Conservation (phyloP, 352 stramenopile genomes). For the Peronospora tabacina region DNA sequence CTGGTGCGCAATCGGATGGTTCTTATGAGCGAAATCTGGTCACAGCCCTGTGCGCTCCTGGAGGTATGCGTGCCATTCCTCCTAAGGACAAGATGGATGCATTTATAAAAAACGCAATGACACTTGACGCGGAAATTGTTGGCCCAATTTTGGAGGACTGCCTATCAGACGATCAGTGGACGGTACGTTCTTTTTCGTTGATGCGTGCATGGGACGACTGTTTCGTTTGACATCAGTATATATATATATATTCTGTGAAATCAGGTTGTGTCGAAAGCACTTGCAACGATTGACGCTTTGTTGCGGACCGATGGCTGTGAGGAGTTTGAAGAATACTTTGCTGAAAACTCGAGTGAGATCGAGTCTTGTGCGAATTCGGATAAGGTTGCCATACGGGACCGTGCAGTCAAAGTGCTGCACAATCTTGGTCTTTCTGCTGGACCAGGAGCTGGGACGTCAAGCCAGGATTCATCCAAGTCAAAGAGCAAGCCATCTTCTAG, state of each 20-base stretch:
- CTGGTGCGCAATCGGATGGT: conserved; percentile 75
- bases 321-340: conserved; percentile 79
- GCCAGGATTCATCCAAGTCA: conserved; percentile 22
- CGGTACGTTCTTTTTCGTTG: conserved; percentile 20
- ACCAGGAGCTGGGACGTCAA: conserved; percentile 21
- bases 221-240: neutral
- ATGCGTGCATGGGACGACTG: neutral
- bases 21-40: conserved; percentile 92
- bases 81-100: conserved; percentile 91
- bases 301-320: conserved; percentile 75
- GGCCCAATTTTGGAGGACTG: conserved; percentile 91
- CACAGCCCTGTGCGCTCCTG: conserved; percentile 86
- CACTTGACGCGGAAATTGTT: conserved; percentile 89
- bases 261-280: conserved; percentile 90
- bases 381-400: conserved; percentile 69
- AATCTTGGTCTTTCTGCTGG: conserved; percentile 43
- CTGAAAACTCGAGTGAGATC: conserved; percentile 71
- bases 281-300: conserved; percentile 90
- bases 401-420: conserved; percentile 67
- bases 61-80: conserved; percentile 91
- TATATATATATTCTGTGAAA: conserved; percentile 27
- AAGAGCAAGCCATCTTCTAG: conserved; percentile 23
- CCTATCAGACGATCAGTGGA: conserved; percentile 86
- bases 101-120: conserved; percentile 87
- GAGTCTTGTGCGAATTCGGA: conserved; percentile 64